phyloP scores from a whole-genome alignment of 345 rosid genomes.

The Citrus sp. region DNA sequence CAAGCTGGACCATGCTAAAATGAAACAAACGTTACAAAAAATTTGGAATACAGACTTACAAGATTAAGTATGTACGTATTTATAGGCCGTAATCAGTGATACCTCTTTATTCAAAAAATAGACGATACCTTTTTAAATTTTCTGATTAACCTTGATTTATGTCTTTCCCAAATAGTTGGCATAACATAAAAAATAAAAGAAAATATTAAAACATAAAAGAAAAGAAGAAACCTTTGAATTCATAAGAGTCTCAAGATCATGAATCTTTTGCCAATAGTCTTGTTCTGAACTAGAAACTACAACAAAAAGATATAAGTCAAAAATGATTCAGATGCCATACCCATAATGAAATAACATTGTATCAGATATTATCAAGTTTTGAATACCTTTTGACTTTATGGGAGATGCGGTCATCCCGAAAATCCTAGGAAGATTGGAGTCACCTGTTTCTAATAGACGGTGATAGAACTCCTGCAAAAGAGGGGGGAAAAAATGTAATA shows the following conservation, averaged over 20 bases:
- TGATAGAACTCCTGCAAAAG: slow-evolving; percentile 81
- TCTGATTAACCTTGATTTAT: too few species aligned
- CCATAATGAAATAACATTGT: background rate
- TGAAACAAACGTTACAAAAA: too few species aligned
- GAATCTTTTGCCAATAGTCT: slow-evolving; percentile 52
- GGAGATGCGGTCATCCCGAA: slow-evolving; percentile 97
- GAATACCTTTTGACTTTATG: slow-evolving; percentile 72
- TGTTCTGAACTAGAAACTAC: slow-evolving; percentile 40
- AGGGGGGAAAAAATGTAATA: background rate
- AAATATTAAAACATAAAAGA: slow-evolving; percentile 9
- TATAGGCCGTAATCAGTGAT: too few species aligned
- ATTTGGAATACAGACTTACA: too few species aligned
- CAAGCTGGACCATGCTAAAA: background rate
- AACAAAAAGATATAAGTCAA: background rate
- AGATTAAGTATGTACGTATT: too few species aligned
- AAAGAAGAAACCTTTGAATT: slow-evolving; percentile 66
- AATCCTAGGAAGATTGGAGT: slow-evolving; percentile 57
- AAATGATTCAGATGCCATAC: background rate
- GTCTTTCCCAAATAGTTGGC: too few species aligned
- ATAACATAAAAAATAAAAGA: background rate
- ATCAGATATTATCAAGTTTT: slow-evolving; percentile 4
- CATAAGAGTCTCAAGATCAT: slow-evolving; percentile 71
- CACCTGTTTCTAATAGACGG: slow-evolving; percentile 29
- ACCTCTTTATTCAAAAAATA: too few species aligned
- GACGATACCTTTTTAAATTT: too few species aligned